phyloP scores from a whole-genome alignment of 2,329 filamentous ascomycete genomes.

The Thelonectria olida region DNA sequence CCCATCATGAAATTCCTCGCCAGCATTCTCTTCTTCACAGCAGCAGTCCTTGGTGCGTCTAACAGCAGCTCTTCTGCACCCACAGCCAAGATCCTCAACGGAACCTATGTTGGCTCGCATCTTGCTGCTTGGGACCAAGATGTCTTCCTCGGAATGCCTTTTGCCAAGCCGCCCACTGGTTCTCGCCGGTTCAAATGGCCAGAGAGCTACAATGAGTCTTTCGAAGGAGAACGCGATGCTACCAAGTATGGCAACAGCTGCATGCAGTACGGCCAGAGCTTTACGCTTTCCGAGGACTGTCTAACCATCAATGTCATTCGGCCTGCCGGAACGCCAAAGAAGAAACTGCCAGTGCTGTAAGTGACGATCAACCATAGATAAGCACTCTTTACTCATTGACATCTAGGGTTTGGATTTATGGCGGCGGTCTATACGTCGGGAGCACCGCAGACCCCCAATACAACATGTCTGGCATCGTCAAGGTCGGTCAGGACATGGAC shows the following conservation, averaged over 20 bases:
- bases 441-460: slow-evolving; percentile 59
- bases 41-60: background rate
- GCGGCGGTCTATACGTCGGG: slow-evolving; percentile 63
- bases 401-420: slow-evolving; percentile 63
- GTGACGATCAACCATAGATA: background rate
- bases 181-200: slow-evolving; percentile 49
- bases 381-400: slow-evolving; percentile 33
- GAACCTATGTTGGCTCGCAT: slow-evolving; percentile 42
- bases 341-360: slow-evolving; percentile 49
- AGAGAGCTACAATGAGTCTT: slow-evolving; percentile 42
- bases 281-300: slow-evolving; percentile 60
- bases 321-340: slow-evolving; percentile 44
- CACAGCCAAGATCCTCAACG: slow-evolving; percentile 34
- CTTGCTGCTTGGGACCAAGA: slow-evolving; percentile 48
- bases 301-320: slow-evolving; percentile 54
- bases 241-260: slow-evolving; percentile 56
- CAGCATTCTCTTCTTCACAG: background rate
- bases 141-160: slow-evolving; percentile 52
- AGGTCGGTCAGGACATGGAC: slow-evolving; percentile 59
- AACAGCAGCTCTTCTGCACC: slow-evolving; percentile 13
- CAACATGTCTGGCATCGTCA: slow-evolving; percentile 50
- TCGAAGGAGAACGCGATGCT: slow-evolving; percentile 49
- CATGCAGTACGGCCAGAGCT: slow-evolving; percentile 54
- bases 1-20: background rate
- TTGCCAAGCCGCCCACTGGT: slow-evolving; percentile 49